Evolutionary conservation across 176 grass and related monocot genomes (phyloP).

Genomic region (Musa schizocarpa): DNA sequence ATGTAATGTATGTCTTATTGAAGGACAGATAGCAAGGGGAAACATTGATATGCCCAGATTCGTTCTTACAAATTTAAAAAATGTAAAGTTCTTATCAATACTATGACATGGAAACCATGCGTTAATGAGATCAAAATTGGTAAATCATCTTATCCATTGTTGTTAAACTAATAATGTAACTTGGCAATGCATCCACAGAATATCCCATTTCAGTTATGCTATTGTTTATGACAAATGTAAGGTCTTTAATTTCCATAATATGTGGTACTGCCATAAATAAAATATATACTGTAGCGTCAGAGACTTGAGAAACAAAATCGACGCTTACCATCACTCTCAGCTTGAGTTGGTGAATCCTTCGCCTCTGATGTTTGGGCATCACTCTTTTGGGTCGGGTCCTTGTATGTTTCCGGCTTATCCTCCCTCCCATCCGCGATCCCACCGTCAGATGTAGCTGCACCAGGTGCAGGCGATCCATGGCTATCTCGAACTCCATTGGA

Average conservation of each 20-base stretch:
- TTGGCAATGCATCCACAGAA: neutral
- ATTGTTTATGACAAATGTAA: neutral
- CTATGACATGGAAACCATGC: too few relatives aligned
- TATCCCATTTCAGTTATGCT: neutral
- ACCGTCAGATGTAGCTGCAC: neutral
- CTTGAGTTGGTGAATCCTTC: neutral
- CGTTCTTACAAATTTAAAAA: too few relatives aligned
- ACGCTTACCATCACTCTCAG: conserved; percentile 1
- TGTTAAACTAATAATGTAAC: neutral
- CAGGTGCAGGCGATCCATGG: neutral
- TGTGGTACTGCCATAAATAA: too few relatives aligned
- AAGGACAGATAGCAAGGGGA: neutral
- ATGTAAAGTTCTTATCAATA: too few relatives aligned
- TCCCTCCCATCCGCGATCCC: conserved; percentile 4
- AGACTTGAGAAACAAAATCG: neutral
- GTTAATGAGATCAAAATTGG: neutral
- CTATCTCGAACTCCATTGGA: conserved; percentile 15
- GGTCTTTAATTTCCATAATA: neutral
- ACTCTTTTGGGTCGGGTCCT: neutral
- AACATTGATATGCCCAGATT: neutral
- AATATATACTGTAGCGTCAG: too few relatives aligned
- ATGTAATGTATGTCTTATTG: neutral
- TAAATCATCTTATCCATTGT: neutral
- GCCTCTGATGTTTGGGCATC: neutral
- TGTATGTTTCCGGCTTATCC: conserved; percentile 9